Conservation (phyloP, 495 filamentous ascomycete species). For the Chaetomium cochliodes region DNA sequence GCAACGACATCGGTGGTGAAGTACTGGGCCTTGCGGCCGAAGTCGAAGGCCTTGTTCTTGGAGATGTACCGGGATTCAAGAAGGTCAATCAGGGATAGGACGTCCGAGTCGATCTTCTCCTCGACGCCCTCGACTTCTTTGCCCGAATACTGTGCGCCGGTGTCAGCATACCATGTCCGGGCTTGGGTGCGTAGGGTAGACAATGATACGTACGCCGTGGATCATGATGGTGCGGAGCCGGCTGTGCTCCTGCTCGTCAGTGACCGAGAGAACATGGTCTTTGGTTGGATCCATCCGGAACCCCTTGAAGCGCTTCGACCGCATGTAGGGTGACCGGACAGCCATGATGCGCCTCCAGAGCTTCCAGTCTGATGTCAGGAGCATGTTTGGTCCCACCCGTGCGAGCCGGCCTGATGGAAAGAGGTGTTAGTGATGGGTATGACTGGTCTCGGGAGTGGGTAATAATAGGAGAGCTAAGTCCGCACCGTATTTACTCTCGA, state of each 20-base stretch:
- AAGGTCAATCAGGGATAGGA: constrained; percentile 8
- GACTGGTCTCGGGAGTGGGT: neutral
- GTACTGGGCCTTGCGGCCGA: constrained; percentile 36
- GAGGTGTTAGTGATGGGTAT: neutral
- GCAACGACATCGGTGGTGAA: constrained; percentile 24
- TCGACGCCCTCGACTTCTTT: constrained; percentile 8
- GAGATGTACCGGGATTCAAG: constrained; percentile 10
- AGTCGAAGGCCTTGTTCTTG: constrained; percentile 35
- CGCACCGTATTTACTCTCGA: neutral
- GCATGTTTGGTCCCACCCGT: constrained; percentile 2
- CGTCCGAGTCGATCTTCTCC: neutral
- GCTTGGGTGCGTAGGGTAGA: neutral
- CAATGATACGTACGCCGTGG: neutral
- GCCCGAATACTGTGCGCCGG: neutral
- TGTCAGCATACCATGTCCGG: neutral
- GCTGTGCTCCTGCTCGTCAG: neutral
- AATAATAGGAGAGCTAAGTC: no score
- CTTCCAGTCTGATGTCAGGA: constrained; percentile 5
- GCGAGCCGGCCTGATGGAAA: neutral
- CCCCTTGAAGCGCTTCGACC: neutral
- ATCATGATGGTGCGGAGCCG: constrained; percentile 6
- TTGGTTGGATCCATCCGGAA: neutral
- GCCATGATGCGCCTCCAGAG: constrained; percentile 9
- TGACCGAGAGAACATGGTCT: neutral
- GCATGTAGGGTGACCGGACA: neutral